A percentile compares a stretch with the other conserved stretches of the same genome.
Conservation (phyloP, 2,329 filamentous ascomycete species). For the Cladosporium sp. region DNA sequence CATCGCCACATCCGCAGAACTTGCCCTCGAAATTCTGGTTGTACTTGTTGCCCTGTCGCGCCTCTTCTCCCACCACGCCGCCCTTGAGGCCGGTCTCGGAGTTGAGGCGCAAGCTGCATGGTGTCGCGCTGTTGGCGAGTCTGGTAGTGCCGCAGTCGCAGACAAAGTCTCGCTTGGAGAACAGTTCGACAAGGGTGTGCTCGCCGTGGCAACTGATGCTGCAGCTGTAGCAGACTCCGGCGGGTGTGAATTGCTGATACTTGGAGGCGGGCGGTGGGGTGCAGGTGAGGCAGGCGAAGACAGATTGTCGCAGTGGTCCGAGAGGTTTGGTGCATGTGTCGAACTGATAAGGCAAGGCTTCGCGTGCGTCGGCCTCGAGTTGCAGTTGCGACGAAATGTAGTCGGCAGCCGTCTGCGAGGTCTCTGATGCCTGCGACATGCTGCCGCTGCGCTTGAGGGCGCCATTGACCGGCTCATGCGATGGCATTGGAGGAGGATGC, state of each 20-base stretch:
- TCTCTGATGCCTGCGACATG: slow-evolving; percentile 49
- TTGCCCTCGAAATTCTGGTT: slow-evolving; percentile 93
- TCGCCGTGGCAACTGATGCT: slow-evolving; percentile 96
- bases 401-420: slow-evolving; percentile 57
- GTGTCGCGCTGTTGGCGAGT: slow-evolving; percentile 62
- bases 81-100: slow-evolving; percentile 73
- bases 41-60: slow-evolving; percentile 76
- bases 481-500: not conserved
- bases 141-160: slow-evolving; percentile 94
- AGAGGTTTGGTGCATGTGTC: slow-evolving; percentile 90
- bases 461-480: slow-evolving; percentile 4
- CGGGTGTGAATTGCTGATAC: slow-evolving; percentile 65
- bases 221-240: slow-evolving; percentile 93
- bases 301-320: slow-evolving; percentile 79
- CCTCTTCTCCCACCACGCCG: slow-evolving; percentile 71
- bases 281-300: slow-evolving; percentile 94
- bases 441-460: slow-evolving; percentile 6
- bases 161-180: slow-evolving; percentile 90
- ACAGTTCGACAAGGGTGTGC: slow-evolving; percentile 91
- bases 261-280: slow-evolving; percentile 71
- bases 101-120: slow-evolving; percentile 75
- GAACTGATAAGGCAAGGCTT: slow-evolving; percentile 93
- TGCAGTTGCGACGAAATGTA: slow-evolving; percentile 88
- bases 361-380: slow-evolving; percentile 91
- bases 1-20: slow-evolving; percentile 86